A percentile compares a stretch with the other conserved stretches of the same genome.
These are phyloP conservation scores for Epipyxis sp. DNA, from an alignment of 108 stramenopile species.

Conservation along the genomic window DNA sequence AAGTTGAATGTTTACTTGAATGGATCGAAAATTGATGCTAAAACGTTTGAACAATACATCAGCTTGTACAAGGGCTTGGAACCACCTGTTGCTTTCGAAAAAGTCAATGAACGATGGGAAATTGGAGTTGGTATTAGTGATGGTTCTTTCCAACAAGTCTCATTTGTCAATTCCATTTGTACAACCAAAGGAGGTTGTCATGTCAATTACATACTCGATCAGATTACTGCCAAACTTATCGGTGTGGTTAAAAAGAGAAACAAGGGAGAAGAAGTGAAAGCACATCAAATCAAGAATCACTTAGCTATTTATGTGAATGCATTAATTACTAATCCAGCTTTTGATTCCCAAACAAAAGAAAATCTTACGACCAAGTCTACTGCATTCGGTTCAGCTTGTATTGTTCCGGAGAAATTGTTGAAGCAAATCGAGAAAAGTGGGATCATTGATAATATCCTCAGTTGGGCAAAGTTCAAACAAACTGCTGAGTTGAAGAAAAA, in stretches of 20 bases:
- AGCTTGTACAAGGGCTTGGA: constrained; percentile 77
- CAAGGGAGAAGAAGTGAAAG: constrained; percentile 85
- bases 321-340: constrained; percentile 93
- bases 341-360: constrained; percentile 98
- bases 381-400: constrained; percentile 68
- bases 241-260: constrained; percentile 76
- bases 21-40: constrained; percentile 77
- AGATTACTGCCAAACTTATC: constrained; percentile 63
- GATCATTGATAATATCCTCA: constrained; percentile 72
- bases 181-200: constrained; percentile 95
- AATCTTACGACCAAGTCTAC: constrained; percentile 74
- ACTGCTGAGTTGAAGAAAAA: constrained; percentile 79
- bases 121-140: constrained; percentile 83
- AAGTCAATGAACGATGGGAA: constrained; percentile 85
- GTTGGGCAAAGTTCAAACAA: constrained; percentile 83
- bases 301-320: constrained; percentile 88
- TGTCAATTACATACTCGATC: constrained; percentile 81
- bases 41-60: constrained; percentile 86
- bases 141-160: constrained; percentile 83
- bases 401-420: constrained; percentile 73
- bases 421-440: constrained; percentile 81
- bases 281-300: constrained; percentile 88
- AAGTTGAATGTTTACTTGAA: constrained; percentile 81
- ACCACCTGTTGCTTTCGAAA: constrained; percentile 73
- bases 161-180: constrained; percentile 93